phyloP scores from a whole-genome alignment of 108 stramenopile genomes.

The Nitzschia sp. region DNA sequence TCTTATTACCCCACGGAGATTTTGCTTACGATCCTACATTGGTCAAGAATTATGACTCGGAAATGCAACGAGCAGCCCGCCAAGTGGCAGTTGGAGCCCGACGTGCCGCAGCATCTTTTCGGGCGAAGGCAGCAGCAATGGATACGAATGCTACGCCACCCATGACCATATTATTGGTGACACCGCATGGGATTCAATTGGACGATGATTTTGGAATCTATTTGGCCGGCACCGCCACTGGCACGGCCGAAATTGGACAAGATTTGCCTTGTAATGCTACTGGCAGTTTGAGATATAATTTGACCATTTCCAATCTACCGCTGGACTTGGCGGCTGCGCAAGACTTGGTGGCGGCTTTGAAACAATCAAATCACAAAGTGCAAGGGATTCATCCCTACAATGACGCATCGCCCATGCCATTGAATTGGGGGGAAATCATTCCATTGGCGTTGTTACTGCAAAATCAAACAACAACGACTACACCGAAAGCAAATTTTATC shows the following conservation, averaged over 20 bases:
- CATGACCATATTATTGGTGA: constrained; percentile 38
- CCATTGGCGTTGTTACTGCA: constrained; percentile 29
- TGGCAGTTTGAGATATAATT: constrained; percentile 11
- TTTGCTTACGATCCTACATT: constrained; percentile 53
- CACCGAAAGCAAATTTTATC: neutral
- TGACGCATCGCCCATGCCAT: constrained; percentile 16
- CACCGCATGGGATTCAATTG: constrained; percentile 48
- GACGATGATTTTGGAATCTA: constrained; percentile 39
- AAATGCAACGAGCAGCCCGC: constrained; percentile 7
- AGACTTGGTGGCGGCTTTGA: constrained; percentile 20
- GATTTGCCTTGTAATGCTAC: constrained; percentile 14
- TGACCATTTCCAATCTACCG: constrained; percentile 6
- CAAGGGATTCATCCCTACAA: constrained; percentile 31
- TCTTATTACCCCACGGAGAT: constrained; percentile 50
- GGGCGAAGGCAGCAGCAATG: neutral
- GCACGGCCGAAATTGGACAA: constrained; percentile 30
- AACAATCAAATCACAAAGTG: constrained; percentile 9
- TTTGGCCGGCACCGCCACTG: constrained; percentile 18
- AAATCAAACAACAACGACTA: neutral
- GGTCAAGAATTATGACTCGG: neutral
- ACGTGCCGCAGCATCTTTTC: constrained; percentile 3
- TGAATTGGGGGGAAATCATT: constrained; percentile 51
- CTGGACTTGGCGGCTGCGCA: neutral
- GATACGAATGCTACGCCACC: neutral
- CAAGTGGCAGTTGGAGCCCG: constrained; percentile 26